Evolutionary conservation across 306 rosid genomes (phyloP).

Genomic region (Parietaria judaica): DNA sequence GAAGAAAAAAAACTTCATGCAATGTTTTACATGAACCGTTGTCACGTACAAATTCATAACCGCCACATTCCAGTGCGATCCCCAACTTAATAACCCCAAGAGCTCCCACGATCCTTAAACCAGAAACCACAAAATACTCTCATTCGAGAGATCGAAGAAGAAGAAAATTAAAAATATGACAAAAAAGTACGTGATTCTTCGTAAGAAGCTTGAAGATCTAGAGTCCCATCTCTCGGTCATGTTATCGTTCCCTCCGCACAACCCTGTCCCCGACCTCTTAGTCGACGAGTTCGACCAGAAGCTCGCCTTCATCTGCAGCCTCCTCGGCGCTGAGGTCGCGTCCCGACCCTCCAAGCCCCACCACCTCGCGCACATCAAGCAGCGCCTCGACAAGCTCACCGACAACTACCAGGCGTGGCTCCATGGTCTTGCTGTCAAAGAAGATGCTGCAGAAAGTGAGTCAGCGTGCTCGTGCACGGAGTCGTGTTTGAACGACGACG

Average conservation of each 20-base stretch:
- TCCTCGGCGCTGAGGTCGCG: conserved; percentile 36
- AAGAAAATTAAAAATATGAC: conserved; percentile 16
- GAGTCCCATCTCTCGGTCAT: conserved; percentile 13
- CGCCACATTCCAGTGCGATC: neutral
- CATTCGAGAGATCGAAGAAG: too few species aligned
- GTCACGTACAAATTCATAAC: conserved; percentile 3
- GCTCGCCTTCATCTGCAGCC: conserved; percentile 20
- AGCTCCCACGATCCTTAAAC: too few species aligned
- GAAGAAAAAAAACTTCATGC: too few species aligned
- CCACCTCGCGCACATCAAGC: conserved; percentile 19
- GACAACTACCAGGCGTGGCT: conserved; percentile 16
- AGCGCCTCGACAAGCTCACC: conserved; percentile 18
- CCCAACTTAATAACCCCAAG: too few species aligned
- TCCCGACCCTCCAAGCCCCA: conserved; percentile 26
- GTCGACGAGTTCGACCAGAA: conserved; percentile 23
- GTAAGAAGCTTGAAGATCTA: conserved; percentile 32
- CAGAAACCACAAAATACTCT: too few species aligned
- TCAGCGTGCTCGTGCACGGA: conserved; percentile 41
- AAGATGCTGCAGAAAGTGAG: conserved; percentile 2
- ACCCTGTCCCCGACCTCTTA: neutral
- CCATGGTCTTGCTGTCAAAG: neutral
- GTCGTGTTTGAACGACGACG: conserved; percentile 33
- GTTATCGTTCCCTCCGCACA: conserved; percentile 14
- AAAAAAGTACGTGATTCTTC: conserved; percentile 16
- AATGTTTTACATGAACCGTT: neutral